Evolutionary conservation across 2,329 filamentous ascomycete species (phyloP).

Genomic region (Dactylellina sp.): DNA sequence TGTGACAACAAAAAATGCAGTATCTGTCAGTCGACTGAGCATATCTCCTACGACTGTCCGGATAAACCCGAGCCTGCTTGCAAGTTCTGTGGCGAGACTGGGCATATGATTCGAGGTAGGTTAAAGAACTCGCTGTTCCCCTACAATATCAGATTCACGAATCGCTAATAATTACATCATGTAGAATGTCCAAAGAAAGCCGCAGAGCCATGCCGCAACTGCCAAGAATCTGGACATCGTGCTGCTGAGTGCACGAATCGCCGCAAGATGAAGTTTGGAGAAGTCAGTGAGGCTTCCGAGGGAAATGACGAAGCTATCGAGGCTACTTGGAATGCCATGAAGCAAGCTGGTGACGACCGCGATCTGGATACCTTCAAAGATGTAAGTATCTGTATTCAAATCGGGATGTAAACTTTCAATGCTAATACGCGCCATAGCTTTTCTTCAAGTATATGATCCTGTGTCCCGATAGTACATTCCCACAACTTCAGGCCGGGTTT

Average conservation of each 20-base stretch:
- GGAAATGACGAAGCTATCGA: slow-evolving; percentile 63
- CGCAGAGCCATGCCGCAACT: slow-evolving; percentile 69
- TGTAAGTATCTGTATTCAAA: slow-evolving; percentile 62
- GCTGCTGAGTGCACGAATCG: slow-evolving; percentile 71
- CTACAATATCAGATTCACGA: no score
- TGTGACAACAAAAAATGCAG: slow-evolving; percentile 40
- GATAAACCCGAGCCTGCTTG: slow-evolving; percentile 65
- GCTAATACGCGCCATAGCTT: slow-evolving; percentile 57
- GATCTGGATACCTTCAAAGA: slow-evolving; percentile 75
- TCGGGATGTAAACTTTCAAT: background rate
- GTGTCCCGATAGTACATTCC: slow-evolving; percentile 70
- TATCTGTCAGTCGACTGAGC: slow-evolving; percentile 57
- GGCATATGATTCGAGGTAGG: slow-evolving; percentile 45
- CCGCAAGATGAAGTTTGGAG: slow-evolving; percentile 58
- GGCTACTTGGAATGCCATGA: slow-evolving; percentile 71
- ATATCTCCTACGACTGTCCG: slow-evolving; percentile 68
- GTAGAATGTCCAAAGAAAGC: slow-evolving; percentile 48
- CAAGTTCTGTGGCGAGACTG: slow-evolving; percentile 71
- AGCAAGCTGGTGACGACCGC: slow-evolving; percentile 67
- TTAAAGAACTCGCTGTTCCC: no score
- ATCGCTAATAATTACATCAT: no score
- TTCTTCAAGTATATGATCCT: slow-evolving; percentile 72
- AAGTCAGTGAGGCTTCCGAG: slow-evolving; percentile 48
- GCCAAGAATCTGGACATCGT: slow-evolving; percentile 71
- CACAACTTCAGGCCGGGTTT: slow-evolving; percentile 72